Percentiles rank a stretch among this genome's conserved stretches.
Evolutionary conservation across 1,284 basidiomycete species (phyloP).

Genomic region (Cutaneotrichosporon cavernicola): DNA sequence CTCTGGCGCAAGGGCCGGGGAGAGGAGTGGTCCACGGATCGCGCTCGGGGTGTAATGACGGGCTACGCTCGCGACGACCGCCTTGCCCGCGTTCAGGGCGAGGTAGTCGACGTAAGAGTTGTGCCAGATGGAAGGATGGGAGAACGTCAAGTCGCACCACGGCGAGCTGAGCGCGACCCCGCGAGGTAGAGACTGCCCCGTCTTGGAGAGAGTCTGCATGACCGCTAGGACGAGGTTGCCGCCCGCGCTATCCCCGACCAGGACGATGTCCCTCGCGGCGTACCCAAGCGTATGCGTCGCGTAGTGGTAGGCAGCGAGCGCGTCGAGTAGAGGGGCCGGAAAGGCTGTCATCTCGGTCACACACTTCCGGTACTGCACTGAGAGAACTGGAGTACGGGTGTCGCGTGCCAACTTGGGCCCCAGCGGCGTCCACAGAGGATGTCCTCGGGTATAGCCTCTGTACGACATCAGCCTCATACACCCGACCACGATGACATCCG

Average conservation of each 20-base stretch:
- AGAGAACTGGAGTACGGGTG: constrained; percentile 18
- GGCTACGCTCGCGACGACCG: not conserved
- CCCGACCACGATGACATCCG: not conserved
- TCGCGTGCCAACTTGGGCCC: constrained; percentile 12
- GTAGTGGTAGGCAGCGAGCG: constrained; percentile 23
- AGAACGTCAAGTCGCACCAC: constrained; percentile 16
- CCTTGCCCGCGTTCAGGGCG: constrained; percentile 2
- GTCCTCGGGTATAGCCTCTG: constrained; percentile 21
- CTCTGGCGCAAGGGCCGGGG: not conserved
- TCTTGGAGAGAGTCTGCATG: constrained; percentile 12
- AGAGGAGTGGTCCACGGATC: not conserved
- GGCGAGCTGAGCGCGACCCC: constrained; percentile 18
- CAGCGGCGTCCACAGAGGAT: constrained; percentile 19
- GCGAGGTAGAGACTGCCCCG: constrained; percentile 1
- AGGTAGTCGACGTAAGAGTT: constrained; percentile 4
- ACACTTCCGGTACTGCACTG: constrained; percentile 24
- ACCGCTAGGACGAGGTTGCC: constrained; percentile 19
- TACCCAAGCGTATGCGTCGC: constrained; percentile 16
- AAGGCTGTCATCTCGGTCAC: constrained; percentile 11
- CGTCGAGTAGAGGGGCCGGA: constrained; percentile 25
- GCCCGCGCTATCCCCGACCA: constrained; percentile 22
- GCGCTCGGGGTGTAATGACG: constrained; percentile 3
- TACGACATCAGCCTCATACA: not conserved
- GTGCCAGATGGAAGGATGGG: not conserved
- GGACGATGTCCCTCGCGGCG: constrained; percentile 15